A percentile compares a stretch with the other conserved stretches of the same genome.
phyloP scores from a whole-genome alignment of 2,329 filamentous ascomycete species.

The Aspergillus fumigatiaffinis region DNA sequence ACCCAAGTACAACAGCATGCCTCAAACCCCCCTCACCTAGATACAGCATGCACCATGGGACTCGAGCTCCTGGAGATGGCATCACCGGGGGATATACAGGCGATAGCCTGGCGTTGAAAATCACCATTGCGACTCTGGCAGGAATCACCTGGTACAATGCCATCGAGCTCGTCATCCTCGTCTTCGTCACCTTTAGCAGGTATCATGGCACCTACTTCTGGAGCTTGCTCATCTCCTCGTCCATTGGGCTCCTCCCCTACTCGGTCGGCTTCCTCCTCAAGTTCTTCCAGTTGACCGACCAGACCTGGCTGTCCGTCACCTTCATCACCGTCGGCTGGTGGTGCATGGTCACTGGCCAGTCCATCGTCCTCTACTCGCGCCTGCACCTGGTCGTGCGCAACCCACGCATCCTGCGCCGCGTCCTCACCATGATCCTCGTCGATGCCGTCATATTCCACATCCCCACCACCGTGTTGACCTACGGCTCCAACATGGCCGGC shows the following conservation, averaged over 20 bases:
- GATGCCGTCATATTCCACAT: slow-evolving; percentile 43
- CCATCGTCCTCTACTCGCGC: slow-evolving; percentile 49
- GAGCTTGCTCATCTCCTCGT: slow-evolving; percentile 44
- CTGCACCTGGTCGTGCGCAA: slow-evolving; percentile 45
- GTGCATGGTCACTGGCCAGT: slow-evolving; percentile 47
- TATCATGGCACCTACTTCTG: slow-evolving; percentile 50
- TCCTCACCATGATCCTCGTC: slow-evolving; percentile 46
- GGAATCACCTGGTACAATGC: slow-evolving; percentile 50
- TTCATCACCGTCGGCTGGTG: slow-evolving; percentile 46
- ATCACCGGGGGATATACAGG: slow-evolving; percentile 36
- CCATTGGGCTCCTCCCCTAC: slow-evolving; percentile 44
- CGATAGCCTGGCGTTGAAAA: slow-evolving; percentile 34
- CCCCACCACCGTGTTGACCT: slow-evolving; percentile 45
- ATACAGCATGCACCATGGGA: slow-evolving; percentile 21
- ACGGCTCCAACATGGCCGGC: slow-evolving; percentile 37
- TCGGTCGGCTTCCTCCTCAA: slow-evolving; percentile 47
- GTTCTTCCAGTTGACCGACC: slow-evolving; percentile 38
- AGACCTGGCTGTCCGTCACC: slow-evolving; percentile 38
- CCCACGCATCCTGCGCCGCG: slow-evolving; percentile 35
- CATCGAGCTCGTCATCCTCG: slow-evolving; percentile 46
- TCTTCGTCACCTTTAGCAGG: slow-evolving; percentile 47
- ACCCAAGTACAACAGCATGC: too few relatives aligned
- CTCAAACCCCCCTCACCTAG: slow-evolving; percentile 3
- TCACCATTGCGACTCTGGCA: slow-evolving; percentile 45
- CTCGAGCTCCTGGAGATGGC: slow-evolving; percentile 27